Conservation (phyloP, 108 stramenopile species). For the Cylindrotheca closterium region DNA sequence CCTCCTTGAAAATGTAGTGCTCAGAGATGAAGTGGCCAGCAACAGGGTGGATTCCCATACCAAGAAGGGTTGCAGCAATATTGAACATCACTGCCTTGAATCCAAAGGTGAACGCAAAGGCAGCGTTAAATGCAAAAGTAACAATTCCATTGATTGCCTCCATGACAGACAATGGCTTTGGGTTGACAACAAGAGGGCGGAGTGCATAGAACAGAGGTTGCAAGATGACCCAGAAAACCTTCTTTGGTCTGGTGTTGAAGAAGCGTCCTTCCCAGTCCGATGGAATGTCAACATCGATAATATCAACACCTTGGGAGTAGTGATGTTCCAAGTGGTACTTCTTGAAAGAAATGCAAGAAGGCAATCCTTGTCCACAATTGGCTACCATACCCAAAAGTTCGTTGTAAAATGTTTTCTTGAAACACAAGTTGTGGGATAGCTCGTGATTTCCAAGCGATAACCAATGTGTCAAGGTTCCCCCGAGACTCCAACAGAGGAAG, state of each 20-base stretch:
- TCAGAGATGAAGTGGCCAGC: constrained; percentile 97
- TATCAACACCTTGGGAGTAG: constrained; percentile 82
- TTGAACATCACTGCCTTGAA: constrained; percentile 72
- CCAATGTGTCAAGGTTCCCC: constrained; percentile 83
- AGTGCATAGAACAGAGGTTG: constrained; percentile 89
- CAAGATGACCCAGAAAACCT: constrained; percentile 79
- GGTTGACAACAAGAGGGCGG: constrained; percentile 80
- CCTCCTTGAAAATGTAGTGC: constrained; percentile 84
- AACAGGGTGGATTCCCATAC: constrained; percentile 90
- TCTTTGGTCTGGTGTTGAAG: constrained; percentile 65
- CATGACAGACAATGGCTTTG: constrained; percentile 62
- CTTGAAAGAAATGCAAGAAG: constrained; percentile 85
- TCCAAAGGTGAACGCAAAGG: constrained; percentile 63
- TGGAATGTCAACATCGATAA: constrained; percentile 89
- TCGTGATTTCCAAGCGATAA: constrained; percentile 92
- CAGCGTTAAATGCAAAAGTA: constrained; percentile 58
- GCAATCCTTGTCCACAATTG: constrained; percentile 88
- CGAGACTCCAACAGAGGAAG: constrained; percentile 69
- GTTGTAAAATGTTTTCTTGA: constrained; percentile 66
- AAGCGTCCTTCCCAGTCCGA: constrained; percentile 72
- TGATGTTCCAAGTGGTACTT: constrained; percentile 96
- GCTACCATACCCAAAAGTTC: constrained; percentile 77
- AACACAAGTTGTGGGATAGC: constrained; percentile 86
- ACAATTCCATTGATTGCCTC: constrained; percentile 61
- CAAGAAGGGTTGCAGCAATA: constrained; percentile 73